Base-by-base conservation (phyloP, 177 flowering plant species). In the Vitis hybrid region DNA sequence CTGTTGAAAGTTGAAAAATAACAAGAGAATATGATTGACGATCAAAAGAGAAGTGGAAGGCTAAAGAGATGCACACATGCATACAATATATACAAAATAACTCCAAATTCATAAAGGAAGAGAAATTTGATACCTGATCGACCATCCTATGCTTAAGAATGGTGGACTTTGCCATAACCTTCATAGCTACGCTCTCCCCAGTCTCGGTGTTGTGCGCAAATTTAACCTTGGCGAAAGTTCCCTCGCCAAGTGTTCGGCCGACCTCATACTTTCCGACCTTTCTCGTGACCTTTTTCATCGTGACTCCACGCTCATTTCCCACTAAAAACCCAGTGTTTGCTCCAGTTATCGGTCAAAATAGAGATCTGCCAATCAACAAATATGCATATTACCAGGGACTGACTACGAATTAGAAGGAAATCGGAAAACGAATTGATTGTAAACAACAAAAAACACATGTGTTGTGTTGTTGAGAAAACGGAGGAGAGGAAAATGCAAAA, bases 181-280 rank as follows among this genome's bases (percentile, higher is more conserved):
- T 92, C 73, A 92, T 73, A 65, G 97, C 97, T 4, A 92, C 90
- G 60, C 79, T 80, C 55, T 85, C 85, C 7, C 92, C 92, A 10
- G 90, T 89, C 70, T 92, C 93, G 0, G 73, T 74, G 69, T 89
- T 85, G 63, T 64, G 71, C 11, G 95, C 95, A 58, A 87, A 87
- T 73, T 88, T 92, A 52, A 92, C 97, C 75, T 92, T 92, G 2
- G 97, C 97, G 70, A 90, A 92, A 28, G 91, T 90, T 20, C 97
- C 97, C 76, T 88, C 85, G 5, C 92, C 92, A 51, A 88, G 72
- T 9, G 90, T 88, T 60, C 87, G 69, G 8, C 92, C 92, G 8
- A 88, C 68, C 75, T 87, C 90, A 77, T 85, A 88, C 79, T 88
- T 88, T 20, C 90, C 90, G 1, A 88, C 81, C 73, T 69, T 88